Evolutionary conservation across 129 eudicot genomes (phyloP), one percentile per base, ranked within the genome.

Genomic region (Scalesia atractyloides): DNA sequence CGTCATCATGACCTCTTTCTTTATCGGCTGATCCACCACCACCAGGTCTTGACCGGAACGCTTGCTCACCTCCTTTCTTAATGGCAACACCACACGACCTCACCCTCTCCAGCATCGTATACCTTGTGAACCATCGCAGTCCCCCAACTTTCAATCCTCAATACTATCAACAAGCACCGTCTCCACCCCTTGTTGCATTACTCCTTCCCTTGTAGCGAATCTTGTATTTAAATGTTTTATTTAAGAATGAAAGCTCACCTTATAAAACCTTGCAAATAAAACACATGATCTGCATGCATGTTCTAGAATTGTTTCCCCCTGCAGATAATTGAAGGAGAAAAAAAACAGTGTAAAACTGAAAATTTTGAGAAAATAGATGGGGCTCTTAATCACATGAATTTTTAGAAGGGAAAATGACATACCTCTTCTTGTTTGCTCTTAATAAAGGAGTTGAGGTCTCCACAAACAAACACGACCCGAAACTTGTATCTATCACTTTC

Each of bases 401-500:
- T 49, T 49, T 15, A 49, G 54, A 49, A 4, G 54, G 6, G 18
- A 1, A 49, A 49, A 49, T 41, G 10, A 7, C 54, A 49, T 49
- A 49, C 54, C 54, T 49, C 54, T 49, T 49, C 54, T 15, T 14
- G 17, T 15, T 50, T 50, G 19, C 19, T 15, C 7, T 50, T 50
- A 12, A 50, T 50, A 5, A 50, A 50, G 56, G 56, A 50, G 18
- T 50, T 50, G 56, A 50, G 56, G 56, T 50, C 56, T 50, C 56
- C 56, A 14, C 18, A 7, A 14, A 50, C 56, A 15, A 2, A 50
- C 56, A 50, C 9, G n/a, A 50, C 19, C 56, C 20, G 15, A 50
- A 41, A 41, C 46, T 41, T 41, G 46, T 41, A 41, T 41, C 46
- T 41, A 41, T 41, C 10, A 8, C 46, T 3, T 5, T 50, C 56